phyloP scores from a whole-genome alignment of 768 basidiomycete genomes.

The Crassisporium funariophilum region DNA sequence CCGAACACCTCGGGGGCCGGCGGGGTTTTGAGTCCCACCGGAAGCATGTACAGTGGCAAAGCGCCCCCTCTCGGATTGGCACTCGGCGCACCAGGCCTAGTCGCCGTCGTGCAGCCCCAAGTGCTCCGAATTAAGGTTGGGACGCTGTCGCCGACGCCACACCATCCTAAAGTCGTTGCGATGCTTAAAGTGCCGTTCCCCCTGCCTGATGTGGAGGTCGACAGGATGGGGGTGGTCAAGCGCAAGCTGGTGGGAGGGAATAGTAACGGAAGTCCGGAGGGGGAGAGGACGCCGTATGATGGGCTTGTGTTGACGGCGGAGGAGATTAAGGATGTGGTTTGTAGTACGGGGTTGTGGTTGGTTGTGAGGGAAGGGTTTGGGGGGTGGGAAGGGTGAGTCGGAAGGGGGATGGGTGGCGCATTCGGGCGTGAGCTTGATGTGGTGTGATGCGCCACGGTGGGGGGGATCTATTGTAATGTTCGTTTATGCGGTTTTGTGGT shows the following conservation, averaged over 20 bases:
- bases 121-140: slow-evolving; percentile 68
- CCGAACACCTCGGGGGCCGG: slow-evolving; percentile 2
- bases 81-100: not conserved
- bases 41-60: too few species aligned
- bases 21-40: not conserved
- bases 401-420: slow-evolving; percentile 81
- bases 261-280: slow-evolving; percentile 17
- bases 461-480: too few species aligned
- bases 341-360: slow-evolving; percentile 87
- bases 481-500: not conserved
- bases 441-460: too few species aligned
- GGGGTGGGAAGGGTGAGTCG: slow-evolving; percentile 80
- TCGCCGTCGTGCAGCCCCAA: slow-evolving; percentile 26
- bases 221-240: slow-evolving; percentile 53
- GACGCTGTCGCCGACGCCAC: slow-evolving; percentile 87
- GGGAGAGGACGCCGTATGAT: slow-evolving; percentile 24
- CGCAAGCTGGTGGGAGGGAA: slow-evolving; percentile 46
- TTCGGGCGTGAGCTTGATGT: slow-evolving; percentile 48
- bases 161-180: slow-evolving; percentile 93
- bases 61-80: not conserved
- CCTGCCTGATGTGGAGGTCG: slow-evolving; percentile 79
- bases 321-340: slow-evolving; percentile 92
- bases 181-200: slow-evolving; percentile 91
- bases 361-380: slow-evolving; percentile 93
- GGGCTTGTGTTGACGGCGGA: slow-evolving; percentile 79